Base-by-base conservation (phyloP, 768 basidiomycete species). In the Galerina sulciceps region DNA sequence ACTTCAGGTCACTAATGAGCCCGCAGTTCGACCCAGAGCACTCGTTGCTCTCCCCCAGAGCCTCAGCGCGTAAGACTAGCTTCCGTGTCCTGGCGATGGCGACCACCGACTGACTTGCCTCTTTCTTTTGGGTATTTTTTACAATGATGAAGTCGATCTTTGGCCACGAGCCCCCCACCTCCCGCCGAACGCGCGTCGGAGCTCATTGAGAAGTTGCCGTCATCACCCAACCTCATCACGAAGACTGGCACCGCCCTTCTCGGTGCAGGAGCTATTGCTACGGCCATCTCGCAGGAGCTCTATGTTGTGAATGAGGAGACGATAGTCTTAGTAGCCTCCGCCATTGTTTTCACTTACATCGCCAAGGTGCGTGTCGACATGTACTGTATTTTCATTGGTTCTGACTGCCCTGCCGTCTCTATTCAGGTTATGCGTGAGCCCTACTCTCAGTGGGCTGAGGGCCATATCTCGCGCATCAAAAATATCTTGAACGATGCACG, bases 251-350 rank as follows among this genome's bases (percentile, higher is more conserved):
- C 91, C 52, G 90, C 94, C 68, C 81, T 98, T 69, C 87, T 98
- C 53, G 94, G 94, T 69, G 92, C 93, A 14, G 94, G 93, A 68
- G 80, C 93, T 59, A 79, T 89, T 55, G 96, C 96, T 14, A 85
- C 94, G 6, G 96, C 95, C 70, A 95, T 99, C 76, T 96, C 94
- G 13, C 91, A 94, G 72, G 96, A 99, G 77, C 87, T 99, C 50
- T 98, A 98, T 70, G 96, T 99, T 59, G 86, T 96, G 69, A 97
- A 97, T 74, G 96, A 98, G 75, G 97, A 99, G 81, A 88, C 92
- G 20, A 89, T 98, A 63, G 82, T 99, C 45, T 86, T 93, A 36
- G 81, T 89, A 38, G 95, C 93, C 20, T 92, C 91, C 65, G 78
- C 90, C 63, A 88, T 96, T 59, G 86, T 97, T 68, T 85, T 93